Conservation (phyloP, 371 early-diverging fungal species). For the Mortierella sp. region DNA sequence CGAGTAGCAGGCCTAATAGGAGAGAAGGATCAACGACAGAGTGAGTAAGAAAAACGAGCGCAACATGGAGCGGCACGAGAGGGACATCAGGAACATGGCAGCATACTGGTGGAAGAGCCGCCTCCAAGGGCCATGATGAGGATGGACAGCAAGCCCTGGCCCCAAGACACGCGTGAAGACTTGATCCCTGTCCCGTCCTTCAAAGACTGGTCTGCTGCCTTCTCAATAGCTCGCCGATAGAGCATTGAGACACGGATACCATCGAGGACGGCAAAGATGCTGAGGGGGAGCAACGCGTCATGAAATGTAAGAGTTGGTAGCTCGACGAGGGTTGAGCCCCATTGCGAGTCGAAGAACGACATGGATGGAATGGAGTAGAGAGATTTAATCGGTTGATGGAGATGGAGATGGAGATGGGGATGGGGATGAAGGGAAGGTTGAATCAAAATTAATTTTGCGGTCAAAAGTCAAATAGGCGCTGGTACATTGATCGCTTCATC, state of each 20-base stretch:
- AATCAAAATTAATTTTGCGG: background rate
- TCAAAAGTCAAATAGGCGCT: slow-evolving; percentile 31
- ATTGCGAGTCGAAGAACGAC: slow-evolving; percentile 38
- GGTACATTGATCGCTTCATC: slow-evolving; percentile 20
- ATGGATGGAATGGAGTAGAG: slow-evolving; percentile 3
- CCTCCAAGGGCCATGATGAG: slow-evolving; percentile 68
- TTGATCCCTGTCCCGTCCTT: slow-evolving; percentile 19
- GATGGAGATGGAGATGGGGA: background rate
- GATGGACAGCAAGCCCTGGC: slow-evolving; percentile 65
- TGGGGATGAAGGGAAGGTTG: background rate
- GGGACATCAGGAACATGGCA: too few relatives aligned
- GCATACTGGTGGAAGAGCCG: slow-evolving; percentile 54
- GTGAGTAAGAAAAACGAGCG: background rate
- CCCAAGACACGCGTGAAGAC: slow-evolving; percentile 33
- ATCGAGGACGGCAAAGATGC: slow-evolving; percentile 62
- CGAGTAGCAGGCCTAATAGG: slow-evolving; percentile 42
- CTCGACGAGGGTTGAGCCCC: slow-evolving; percentile 43
- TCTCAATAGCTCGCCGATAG: slow-evolving; percentile 60
- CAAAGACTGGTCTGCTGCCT: slow-evolving; percentile 51
- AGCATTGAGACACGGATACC: slow-evolving; percentile 65
- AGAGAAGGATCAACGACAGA: slow-evolving; percentile 5
- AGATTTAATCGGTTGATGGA: background rate
- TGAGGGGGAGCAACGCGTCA: slow-evolving; percentile 35
- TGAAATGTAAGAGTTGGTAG: slow-evolving; percentile 49
- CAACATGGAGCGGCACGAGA: too few relatives aligned